phyloP scores from a whole-genome alignment of 2,329 filamentous ascomycete genomes.

The Apiospora saccharicola region DNA sequence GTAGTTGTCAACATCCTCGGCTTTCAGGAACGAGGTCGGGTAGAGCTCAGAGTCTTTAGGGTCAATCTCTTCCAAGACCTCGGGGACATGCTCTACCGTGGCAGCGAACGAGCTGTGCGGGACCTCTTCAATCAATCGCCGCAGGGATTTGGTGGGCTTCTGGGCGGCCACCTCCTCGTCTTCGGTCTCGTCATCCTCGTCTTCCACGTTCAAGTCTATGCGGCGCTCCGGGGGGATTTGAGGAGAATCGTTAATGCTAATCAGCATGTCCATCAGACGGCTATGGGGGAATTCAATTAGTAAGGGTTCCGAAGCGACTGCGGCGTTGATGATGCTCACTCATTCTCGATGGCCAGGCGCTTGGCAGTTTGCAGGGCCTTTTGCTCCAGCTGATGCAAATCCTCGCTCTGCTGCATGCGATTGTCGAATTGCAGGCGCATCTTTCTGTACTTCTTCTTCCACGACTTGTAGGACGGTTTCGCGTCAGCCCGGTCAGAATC shows the following conservation, averaged over 20 bases:
- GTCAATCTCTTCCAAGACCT: slow-evolving; percentile 57
- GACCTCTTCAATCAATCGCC: slow-evolving; percentile 58
- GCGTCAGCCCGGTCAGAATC: slow-evolving; percentile 48
- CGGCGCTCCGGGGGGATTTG: slow-evolving; percentile 79
- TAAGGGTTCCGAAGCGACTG: slow-evolving; percentile 26
- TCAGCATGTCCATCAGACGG: slow-evolving; percentile 84
- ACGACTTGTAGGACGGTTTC: slow-evolving; percentile 69
- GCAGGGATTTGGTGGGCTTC: slow-evolving; percentile 55
- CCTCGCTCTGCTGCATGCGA: slow-evolving; percentile 81
- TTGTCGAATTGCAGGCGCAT: slow-evolving; percentile 82
- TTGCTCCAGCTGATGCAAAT: slow-evolving; percentile 81
- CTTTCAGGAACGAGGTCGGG: slow-evolving; percentile 71
- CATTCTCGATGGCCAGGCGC: slow-evolving; percentile 87
- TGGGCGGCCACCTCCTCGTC: slow-evolving; percentile 48
- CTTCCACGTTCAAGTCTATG: slow-evolving; percentile 70
- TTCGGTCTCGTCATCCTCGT: slow-evolving; percentile 47
- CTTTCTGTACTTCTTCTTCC: slow-evolving; percentile 95
- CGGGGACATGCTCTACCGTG: slow-evolving; percentile 70
- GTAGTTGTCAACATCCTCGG: slow-evolving; percentile 78
- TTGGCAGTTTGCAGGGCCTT: slow-evolving; percentile 82
- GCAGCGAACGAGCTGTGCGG: slow-evolving; percentile 60
- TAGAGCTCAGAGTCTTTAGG: slow-evolving; percentile 59
- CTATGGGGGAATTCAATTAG: slow-evolving; percentile 53
- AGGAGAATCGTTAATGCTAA: slow-evolving; percentile 86
- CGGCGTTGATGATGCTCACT: slow-evolving; percentile 64